Conservation (phyloP, 805 yeast species). For the Brettanomyces anomalus region DNA sequence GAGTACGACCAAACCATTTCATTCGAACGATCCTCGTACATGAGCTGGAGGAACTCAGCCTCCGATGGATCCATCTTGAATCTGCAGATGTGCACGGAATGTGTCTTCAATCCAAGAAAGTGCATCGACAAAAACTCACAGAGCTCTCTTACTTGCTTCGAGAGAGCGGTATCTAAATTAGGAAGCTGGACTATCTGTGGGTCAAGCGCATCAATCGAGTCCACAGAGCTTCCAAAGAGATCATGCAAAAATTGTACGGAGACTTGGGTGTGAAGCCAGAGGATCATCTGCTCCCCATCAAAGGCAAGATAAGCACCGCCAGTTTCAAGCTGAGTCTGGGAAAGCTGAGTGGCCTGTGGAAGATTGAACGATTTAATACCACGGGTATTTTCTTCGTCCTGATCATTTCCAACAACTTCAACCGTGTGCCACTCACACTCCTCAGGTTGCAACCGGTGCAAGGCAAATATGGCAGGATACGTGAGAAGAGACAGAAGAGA, state of each 20-base stretch:
- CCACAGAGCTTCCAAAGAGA: conserved; percentile 52
- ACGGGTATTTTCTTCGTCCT: conserved; percentile 29
- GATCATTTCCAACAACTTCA: no score
- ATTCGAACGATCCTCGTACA: conserved; percentile 65
- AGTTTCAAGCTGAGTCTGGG: conserved; percentile 33
- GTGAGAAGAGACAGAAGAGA: conserved; percentile 52
- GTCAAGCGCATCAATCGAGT: conserved; percentile 36
- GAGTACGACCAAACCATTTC: conserved; percentile 48
- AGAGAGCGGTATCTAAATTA: conserved; percentile 56
- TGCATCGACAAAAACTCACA: conserved; percentile 43
- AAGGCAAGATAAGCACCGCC: conserved; percentile 77
- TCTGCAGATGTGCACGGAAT: conserved; percentile 53
- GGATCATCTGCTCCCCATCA: conserved; percentile 48
- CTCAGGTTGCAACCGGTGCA: conserved; percentile 52
- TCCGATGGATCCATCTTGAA: conserved; percentile 57
- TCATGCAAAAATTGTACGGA: conserved; percentile 62
- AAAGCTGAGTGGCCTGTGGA: conserved; percentile 42
- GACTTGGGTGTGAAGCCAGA: conserved; percentile 66
- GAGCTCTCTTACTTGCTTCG: conserved; percentile 56
- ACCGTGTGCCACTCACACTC: conserved; percentile 36
- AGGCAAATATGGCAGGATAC: conserved; percentile 72
- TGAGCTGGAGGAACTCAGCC: conserved; percentile 42
- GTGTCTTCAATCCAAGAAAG: conserved; percentile 28
- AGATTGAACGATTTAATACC: conserved; percentile 26
- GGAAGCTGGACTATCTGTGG: conserved; percentile 57